These are phyloP conservation scores for Debaryomyces sp. DNA, from an alignment of 1,139 yeast genomes.

Conservation along the genomic window DNA sequence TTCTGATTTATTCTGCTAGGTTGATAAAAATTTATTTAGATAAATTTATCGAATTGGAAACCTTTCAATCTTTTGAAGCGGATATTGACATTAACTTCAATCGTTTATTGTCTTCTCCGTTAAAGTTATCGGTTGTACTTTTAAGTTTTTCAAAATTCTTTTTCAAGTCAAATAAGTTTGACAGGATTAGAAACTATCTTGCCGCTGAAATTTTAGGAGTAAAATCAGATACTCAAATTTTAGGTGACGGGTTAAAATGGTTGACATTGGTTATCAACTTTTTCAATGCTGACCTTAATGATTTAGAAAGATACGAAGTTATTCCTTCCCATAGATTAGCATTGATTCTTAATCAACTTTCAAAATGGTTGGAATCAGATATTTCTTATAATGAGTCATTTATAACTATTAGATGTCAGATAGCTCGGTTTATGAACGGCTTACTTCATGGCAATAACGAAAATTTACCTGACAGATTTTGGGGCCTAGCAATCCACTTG, in stretches of 20 bases:
- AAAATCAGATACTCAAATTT: constrained; percentile 38
- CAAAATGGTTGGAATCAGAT: constrained; percentile 63
- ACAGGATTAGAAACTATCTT: constrained; percentile 58
- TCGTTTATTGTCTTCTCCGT: constrained; percentile 32
- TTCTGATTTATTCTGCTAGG: constrained; percentile 30
- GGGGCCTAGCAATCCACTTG: constrained; percentile 40
- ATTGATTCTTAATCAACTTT: constrained; percentile 57
- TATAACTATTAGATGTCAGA: constrained; percentile 49
- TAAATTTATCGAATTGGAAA: constrained; percentile 12
- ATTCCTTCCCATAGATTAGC: constrained; percentile 60
- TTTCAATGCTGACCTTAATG: constrained; percentile 30
- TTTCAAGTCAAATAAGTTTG: constrained; percentile 35
- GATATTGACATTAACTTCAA: constrained; percentile 31
- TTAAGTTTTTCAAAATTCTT: constrained; percentile 39
- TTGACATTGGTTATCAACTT: constrained; percentile 55
- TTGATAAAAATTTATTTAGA: constrained; percentile 25
- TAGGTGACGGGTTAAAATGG: constrained; percentile 45
- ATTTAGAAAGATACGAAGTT: constrained; percentile 19
- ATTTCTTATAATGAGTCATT: constrained; percentile 61
- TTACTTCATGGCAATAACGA: constrained; percentile 23
- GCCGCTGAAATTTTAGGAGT: constrained; percentile 69
- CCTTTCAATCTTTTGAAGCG: constrained; percentile 25
- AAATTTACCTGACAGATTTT: constrained; percentile 32
- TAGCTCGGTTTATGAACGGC: constrained; percentile 50
- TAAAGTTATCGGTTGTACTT: constrained; percentile 42